Evolutionary conservation across 805 yeast genomes (phyloP).

Genomic region (Candida anglica): DNA sequence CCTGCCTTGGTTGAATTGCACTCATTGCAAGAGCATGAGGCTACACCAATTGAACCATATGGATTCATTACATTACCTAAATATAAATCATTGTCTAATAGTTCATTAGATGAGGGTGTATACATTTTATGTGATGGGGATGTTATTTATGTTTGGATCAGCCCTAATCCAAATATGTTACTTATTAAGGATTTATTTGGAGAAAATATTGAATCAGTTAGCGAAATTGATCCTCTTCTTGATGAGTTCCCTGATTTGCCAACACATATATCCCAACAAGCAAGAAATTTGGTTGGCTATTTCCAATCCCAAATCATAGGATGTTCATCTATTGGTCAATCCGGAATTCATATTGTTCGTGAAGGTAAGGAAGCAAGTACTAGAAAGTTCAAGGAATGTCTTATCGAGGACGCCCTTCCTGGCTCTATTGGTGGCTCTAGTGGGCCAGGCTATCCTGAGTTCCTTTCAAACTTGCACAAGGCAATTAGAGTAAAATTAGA

Average conservation of each 20-base stretch:
- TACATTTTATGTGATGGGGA: constrained; percentile 73
- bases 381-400: constrained; percentile 48
- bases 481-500: constrained; percentile 51
- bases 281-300: constrained; percentile 57
- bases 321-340: constrained; percentile 19
- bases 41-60: constrained; percentile 31
- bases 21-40: constrained; percentile 55
- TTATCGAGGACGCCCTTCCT: constrained; percentile 68
- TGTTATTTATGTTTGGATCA: constrained; percentile 59
- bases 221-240: constrained; percentile 43
- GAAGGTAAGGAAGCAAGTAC: constrained; percentile 49
- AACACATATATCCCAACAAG: constrained; percentile 65
- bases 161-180: constrained; percentile 61
- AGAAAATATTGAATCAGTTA: constrained; percentile 37
- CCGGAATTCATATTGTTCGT: constrained; percentile 57
- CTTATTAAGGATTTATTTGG: constrained; percentile 77
- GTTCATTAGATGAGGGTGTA: constrained; percentile 63
- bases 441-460: constrained; percentile 58
- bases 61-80: constrained; percentile 47
- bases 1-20: constrained; percentile 80
- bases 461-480: constrained; percentile 63
- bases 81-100: constrained; percentile 40
- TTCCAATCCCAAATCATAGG: constrained; percentile 38
- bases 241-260: constrained; percentile 68
- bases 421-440: constrained; percentile 38